Base-by-base conservation (phyloP, 2,329 filamentous ascomycete species). In the Aspergillus udagawae region DNA sequence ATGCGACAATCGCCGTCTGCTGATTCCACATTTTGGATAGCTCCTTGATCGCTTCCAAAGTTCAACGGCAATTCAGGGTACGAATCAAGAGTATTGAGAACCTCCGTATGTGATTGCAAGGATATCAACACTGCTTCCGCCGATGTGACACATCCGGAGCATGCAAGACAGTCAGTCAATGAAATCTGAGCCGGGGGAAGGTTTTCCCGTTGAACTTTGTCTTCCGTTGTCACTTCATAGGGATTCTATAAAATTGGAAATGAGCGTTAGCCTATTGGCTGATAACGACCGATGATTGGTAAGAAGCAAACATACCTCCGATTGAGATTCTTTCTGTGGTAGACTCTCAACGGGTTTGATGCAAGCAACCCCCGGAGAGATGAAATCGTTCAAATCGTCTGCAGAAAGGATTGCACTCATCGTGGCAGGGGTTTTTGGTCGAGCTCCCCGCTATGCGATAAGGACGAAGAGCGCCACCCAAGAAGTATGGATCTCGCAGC, bases 321-420 rank as follows among this genome's bases (percentile, higher is more conserved):
- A 65, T 25, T 77, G 73, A 25, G 83, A 75, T 35, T 83, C 77
- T 63, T 83, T 81, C 51, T 82, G 76, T 2, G 94, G 93, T 14
- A 99, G 84, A 2, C 91, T 95, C 75, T 99, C 94, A 72, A 99
- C 83, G 28, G 94, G 94, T 71, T 99, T 97, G 76, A 99, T 97
- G 78, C 94, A 99, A 61, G 94, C 94, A 70, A 99, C 92, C 61
- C 93, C 92, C 14, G 94, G 94, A 56, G 90, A 94, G 73, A 99
- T 99, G 79, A 99, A 99, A 81, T 99, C 94, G 81, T 99, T 99
- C 60, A 99, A 82, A 74, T 97, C 92, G 80, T 99, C 93, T 69
- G 89, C 88, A 56, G 92, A 97, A 68, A 99, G 88, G 69, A 99
- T 99, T 61, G 94, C 94, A 73, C 92, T 96, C 94, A 99, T 99